phyloP scores from a whole-genome alignment of 257 asterid species.

The Nicotiana noctiflora region DNA sequence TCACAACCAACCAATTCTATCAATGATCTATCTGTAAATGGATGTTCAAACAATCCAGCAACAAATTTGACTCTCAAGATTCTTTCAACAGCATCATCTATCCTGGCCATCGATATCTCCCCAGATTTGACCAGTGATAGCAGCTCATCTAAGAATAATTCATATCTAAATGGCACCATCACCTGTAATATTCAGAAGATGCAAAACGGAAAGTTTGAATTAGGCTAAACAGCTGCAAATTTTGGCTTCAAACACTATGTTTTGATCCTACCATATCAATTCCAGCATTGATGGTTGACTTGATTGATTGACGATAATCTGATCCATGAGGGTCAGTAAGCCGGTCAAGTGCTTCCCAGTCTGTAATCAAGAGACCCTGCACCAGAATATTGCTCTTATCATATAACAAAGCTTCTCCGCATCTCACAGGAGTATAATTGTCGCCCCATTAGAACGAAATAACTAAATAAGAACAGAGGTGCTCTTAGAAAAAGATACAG shows the following conservation, averaged over 20 bases:
- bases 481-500: no score
- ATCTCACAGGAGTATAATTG: background rate
- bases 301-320: slow-evolving; percentile 29
- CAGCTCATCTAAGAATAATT: slow-evolving; percentile 71
- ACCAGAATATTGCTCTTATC: slow-evolving; percentile 5
- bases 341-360: slow-evolving; percentile 44
- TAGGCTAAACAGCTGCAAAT: slow-evolving; percentile 2
- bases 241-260: slow-evolving; percentile 9
- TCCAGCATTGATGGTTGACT: slow-evolving; percentile 31
- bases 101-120: slow-evolving; percentile 72
- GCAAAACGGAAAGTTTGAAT: background rate
- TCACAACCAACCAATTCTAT: slow-evolving; percentile 81
- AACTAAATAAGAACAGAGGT: background rate
- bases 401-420: background rate
- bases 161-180: slow-evolving; percentile 91
- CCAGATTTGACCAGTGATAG: slow-evolving; percentile 69
- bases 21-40: slow-evolving; percentile 69
- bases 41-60: slow-evolving; percentile 80
- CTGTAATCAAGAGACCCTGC: slow-evolving; percentile 84
- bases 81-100: slow-evolving; percentile 93
- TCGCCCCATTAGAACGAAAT: background rate
- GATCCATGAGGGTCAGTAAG: slow-evolving; percentile 32
- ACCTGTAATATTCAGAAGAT: slow-evolving; percentile 48
- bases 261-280: slow-evolving; percentile 64
- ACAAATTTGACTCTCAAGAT: slow-evolving; percentile 84